A percentile compares a stretch with the other conserved stretches of the same genome.
Evolutionary conservation across 1,284 basidiomycete genomes (phyloP).

Genomic region (Bjerkandera adusta): DNA sequence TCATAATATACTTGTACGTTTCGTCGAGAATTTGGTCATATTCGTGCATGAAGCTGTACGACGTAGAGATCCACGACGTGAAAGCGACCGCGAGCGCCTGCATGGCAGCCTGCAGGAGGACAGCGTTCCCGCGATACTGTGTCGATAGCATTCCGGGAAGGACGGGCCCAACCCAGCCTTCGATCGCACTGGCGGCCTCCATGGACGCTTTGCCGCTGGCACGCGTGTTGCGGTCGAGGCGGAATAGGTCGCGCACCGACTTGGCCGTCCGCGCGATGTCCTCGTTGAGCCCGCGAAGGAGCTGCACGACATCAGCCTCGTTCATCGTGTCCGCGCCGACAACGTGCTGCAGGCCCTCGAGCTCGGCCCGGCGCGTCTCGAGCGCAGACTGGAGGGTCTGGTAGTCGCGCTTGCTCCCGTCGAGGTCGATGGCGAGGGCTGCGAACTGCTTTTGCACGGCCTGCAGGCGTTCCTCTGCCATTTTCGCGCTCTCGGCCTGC

Average conservation of each 20-base stretch:
- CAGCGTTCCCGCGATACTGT: constrained; percentile 14
- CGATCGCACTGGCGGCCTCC: constrained; percentile 15
- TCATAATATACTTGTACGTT: constrained; percentile 19
- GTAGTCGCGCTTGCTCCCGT: constrained; percentile 7
- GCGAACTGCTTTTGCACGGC: constrained; percentile 1
- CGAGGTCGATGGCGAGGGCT: constrained; percentile 3
- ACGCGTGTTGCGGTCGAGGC: constrained; percentile 9
- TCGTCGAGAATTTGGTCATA: constrained; percentile 18
- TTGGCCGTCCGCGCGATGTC: constrained; percentile 15
- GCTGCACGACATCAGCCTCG: constrained; percentile 12
- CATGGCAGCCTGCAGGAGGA: constrained; percentile 14
- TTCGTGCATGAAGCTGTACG: constrained; percentile 19
- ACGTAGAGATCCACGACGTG: constrained; percentile 18
- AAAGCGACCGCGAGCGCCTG: constrained; percentile 17
- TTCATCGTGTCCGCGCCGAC: constrained; percentile 11
- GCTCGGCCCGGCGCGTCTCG: constrained; percentile 8
- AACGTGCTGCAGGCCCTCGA: constrained; percentile 9
- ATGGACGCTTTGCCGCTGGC: constrained; percentile 7
- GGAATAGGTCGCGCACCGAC: constrained; percentile 13
- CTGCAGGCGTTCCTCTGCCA: constrained; percentile 1
- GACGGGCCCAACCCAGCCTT: constrained; percentile 15
- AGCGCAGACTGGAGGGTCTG: constrained; percentile 7
- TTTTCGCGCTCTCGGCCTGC: neutral
- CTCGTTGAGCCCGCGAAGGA: constrained; percentile 13
- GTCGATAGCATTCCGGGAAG: constrained; percentile 13